Conservation (phyloP, 2,329 filamentous ascomycete species). For the Xylariaceae sp. region DNA sequence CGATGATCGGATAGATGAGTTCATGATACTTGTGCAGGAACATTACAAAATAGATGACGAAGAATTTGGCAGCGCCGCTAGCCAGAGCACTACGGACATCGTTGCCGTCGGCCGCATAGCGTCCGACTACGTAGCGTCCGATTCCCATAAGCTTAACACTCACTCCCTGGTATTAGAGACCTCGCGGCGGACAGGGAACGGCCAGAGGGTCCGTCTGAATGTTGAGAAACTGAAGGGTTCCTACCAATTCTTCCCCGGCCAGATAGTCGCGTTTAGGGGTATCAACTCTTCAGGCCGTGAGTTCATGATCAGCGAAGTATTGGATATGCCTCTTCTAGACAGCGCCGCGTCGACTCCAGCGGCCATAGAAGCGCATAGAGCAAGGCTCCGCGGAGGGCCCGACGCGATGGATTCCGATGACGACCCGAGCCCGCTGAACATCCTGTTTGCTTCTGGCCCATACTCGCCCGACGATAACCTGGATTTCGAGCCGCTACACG, state of each 20-base stretch:
- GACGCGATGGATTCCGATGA: conserved; percentile 58
- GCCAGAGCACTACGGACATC: conserved; percentile 77
- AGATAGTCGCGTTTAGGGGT: conserved; percentile 82
- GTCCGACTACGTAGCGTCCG: conserved; percentile 76
- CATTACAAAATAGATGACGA: conserved; percentile 71
- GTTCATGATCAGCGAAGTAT: conserved; percentile 72
- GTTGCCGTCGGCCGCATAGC: conserved; percentile 89
- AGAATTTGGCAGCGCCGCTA: conserved; percentile 81
- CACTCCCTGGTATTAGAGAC: conserved; percentile 85
- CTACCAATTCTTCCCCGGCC: conserved; percentile 88
- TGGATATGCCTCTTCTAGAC: conserved; percentile 69
- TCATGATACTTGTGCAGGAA: conserved; percentile 66
- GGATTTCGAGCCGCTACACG: conserved; percentile 79
- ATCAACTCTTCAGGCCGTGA: conserved; percentile 81
- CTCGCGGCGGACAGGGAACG: conserved; percentile 76
- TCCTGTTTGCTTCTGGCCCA: conserved; percentile 77
- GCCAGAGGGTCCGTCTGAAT: conserved; percentile 73
- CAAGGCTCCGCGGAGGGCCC: conserved; percentile 60
- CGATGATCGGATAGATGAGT: conserved; percentile 92
- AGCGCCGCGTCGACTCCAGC: conserved; percentile 64
- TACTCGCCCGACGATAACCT: conserved; percentile 92
- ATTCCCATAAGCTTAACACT: conserved; percentile 79
- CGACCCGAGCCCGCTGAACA: conserved; percentile 61
- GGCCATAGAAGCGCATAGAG: conserved; percentile 62
- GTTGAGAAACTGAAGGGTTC: conserved; percentile 56